Evolutionary conservation across 768 basidiomycete species (phyloP), one percentile per base, ranked within the genome.

Genomic region (Inosperma sp.): DNA sequence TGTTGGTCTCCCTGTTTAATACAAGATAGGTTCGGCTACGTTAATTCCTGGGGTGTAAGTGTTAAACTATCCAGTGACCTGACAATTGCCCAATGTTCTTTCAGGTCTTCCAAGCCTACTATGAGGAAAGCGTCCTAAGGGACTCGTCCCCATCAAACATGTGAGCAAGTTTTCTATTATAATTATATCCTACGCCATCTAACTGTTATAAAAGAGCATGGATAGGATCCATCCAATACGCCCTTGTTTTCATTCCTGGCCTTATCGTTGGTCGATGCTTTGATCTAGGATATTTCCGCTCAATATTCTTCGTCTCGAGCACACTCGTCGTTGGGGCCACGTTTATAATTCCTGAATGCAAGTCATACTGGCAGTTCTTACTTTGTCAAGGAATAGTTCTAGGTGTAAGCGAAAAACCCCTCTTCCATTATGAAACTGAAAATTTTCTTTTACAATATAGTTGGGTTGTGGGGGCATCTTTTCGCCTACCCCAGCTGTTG

Each of bases 201-300:
- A 9, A 13, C 17, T 17, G 35, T 21, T 13, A 30, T 13, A 22
- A 19, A 53, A 88, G 86, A 37, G 79, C 86, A 35, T 90, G 86
- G 87, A 89, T 90, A 27, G 87, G 88, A 5, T 89, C 87, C 1
- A 68, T 83, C 12, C 57, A 87, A 83, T 84, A 83, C 57, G 72
- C 83, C 10, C 72, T 86, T 0, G 66, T 80, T 5, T 85, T 83
- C 63, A 61, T 84, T 3, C 82, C 83, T 3, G 83, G 79, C 8
- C 65, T 89, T 6, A 26, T 85, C 37, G 72, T 77, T 3, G 88
- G 88, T 1, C 78, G 84, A 6, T 61, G 89, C 13, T 88, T 89
- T 64, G 88, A 91, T 63, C 61, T 86, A 35, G 88, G 88, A 46
- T 78, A 81, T 56, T 80, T 83, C 63, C 79, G 71, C 27, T 60